Evolutionary conservation across 2,329 filamentous ascomycete genomes (phyloP).

Genomic region (Sporothrix humicola): DNA sequence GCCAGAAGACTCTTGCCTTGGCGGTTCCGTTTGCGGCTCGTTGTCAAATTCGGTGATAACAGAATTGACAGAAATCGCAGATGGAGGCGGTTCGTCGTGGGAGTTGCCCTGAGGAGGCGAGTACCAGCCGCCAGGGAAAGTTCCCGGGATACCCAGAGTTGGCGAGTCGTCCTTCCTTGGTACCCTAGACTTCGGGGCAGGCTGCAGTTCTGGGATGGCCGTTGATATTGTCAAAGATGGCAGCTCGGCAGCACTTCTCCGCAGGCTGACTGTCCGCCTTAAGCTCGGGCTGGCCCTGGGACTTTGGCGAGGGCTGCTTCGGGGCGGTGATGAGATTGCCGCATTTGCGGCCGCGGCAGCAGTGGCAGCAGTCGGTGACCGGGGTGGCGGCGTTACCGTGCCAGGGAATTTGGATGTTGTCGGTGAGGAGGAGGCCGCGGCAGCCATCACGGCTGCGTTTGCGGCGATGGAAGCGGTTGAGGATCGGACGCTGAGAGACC

Average conservation of each 20-base stretch:
- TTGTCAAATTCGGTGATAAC: constrained; percentile 73
- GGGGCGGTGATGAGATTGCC: neutral
- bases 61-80: constrained; percentile 65
- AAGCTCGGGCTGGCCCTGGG: neutral
- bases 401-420: neutral
- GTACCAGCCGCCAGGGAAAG: constrained; percentile 56
- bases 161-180: constrained; percentile 60
- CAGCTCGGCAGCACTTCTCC: neutral
- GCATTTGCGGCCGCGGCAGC: constrained; percentile 4
- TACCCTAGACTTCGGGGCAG: constrained; percentile 31
- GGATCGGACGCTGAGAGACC: neutral
- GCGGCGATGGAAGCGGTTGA: constrained; percentile 27
- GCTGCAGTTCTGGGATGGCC: constrained; percentile 32
- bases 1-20: constrained; percentile 42
- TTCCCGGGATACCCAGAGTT: constrained; percentile 69
- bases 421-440: constrained; percentile 10
- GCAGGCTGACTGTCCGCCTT: neutral
- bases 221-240: constrained; percentile 28
- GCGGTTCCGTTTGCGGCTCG: constrained; percentile 69
- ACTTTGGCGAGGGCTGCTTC: constrained; percentile 10
- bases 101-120: constrained; percentile 43
- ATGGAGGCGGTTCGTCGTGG: constrained; percentile 58
- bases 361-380: constrained; percentile 6
- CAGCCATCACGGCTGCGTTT: constrained; percentile 17
- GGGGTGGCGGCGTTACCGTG: constrained; percentile 8